These are phyloP conservation scores for Pseudonectria foliicola DNA, from an alignment of 2,329 filamentous ascomycete genomes.

Conservation along the genomic window DNA sequence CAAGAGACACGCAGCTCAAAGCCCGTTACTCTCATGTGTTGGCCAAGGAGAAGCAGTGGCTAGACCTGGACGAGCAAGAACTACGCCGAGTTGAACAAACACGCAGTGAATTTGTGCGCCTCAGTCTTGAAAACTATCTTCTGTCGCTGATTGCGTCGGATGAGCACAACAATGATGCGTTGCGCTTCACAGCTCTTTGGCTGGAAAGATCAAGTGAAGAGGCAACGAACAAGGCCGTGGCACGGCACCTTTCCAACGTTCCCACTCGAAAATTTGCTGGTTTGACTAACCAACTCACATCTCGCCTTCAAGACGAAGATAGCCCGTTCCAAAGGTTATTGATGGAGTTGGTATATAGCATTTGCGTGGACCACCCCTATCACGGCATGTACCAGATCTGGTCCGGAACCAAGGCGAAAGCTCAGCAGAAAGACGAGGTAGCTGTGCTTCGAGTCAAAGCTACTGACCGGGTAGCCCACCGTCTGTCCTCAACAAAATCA, in stretches of 20 bases:
- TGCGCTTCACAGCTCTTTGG: constrained; percentile 93
- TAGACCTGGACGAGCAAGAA: constrained; percentile 83
- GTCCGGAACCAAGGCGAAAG: constrained; percentile 65
- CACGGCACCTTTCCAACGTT: constrained; percentile 61
- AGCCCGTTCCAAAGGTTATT: constrained; percentile 72
- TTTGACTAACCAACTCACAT: constrained; percentile 93
- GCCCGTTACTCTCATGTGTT: constrained; percentile 54
- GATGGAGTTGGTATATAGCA: constrained; percentile 65
- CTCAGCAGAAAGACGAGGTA: constrained; percentile 64
- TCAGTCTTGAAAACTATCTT: constrained; percentile 90
- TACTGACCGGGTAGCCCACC: constrained; percentile 59
- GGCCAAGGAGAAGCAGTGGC: constrained; percentile 75
- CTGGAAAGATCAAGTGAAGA: constrained; percentile 75
- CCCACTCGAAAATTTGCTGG: constrained; percentile 87
- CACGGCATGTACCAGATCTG: constrained; percentile 98
- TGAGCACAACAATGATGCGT: constrained; percentile 77
- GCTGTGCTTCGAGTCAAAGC: constrained; percentile 68
- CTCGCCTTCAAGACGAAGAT: constrained; percentile 68
- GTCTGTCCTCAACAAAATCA: constrained; percentile 46
- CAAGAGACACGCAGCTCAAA: constrained; percentile 45
- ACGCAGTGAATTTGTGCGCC: constrained; percentile 74
- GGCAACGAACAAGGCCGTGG: constrained; percentile 70
- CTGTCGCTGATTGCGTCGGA: constrained; percentile 79
- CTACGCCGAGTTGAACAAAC: constrained; percentile 70
- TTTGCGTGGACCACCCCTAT: constrained; percentile 89